These are phyloP conservation scores for Cytospora chrysosperma DNA, from an alignment of 2,329 filamentous ascomycete species.

Conservation along the genomic window DNA sequence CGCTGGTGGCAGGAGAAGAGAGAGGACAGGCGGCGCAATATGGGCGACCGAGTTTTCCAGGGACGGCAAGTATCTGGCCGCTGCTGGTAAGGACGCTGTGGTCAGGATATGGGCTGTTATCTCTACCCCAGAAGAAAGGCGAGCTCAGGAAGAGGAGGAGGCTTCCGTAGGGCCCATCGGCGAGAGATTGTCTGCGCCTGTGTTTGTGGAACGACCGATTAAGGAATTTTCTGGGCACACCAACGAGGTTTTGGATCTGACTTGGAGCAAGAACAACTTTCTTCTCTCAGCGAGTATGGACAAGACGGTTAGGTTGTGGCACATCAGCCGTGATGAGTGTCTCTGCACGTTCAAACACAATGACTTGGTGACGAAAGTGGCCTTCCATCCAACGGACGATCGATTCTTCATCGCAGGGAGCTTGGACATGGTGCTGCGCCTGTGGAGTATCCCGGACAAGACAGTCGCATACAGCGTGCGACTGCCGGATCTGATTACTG, in stretches of 20 bases:
- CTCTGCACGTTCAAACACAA: constrained; percentile 92
- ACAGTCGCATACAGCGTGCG: constrained; percentile 79
- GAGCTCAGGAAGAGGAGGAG: constrained; percentile 70
- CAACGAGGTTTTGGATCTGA: constrained; percentile 83
- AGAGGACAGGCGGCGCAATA: constrained; percentile 63
- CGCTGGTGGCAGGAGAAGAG: constrained; percentile 41
- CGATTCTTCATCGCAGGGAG: constrained; percentile 95
- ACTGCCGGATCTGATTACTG: constrained; percentile 84
- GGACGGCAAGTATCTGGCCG: constrained; percentile 86
- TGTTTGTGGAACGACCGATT: constrained; percentile 77
- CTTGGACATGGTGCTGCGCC: constrained; percentile 78
- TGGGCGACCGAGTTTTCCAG: constrained; percentile 94
- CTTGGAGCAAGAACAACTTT: constrained; percentile 99
- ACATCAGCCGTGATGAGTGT: constrained; percentile 80
- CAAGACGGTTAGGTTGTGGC: constrained; percentile 94
- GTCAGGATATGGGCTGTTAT: constrained; percentile 90
- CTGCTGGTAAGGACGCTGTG: constrained; percentile 84
- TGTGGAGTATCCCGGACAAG: constrained; percentile 98
- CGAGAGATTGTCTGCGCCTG: constrained; percentile 78
- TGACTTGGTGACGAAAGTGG: constrained; percentile 91
- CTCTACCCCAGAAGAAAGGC: constrained; percentile 75
- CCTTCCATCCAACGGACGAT: constrained; percentile 92
- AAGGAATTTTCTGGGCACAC: constrained; percentile 82
- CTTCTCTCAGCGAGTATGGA: constrained; percentile 96
- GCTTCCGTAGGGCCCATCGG: constrained; percentile 41